Conservation (phyloP, 345 rosid species). For the Ailanthus altissimus region DNA sequence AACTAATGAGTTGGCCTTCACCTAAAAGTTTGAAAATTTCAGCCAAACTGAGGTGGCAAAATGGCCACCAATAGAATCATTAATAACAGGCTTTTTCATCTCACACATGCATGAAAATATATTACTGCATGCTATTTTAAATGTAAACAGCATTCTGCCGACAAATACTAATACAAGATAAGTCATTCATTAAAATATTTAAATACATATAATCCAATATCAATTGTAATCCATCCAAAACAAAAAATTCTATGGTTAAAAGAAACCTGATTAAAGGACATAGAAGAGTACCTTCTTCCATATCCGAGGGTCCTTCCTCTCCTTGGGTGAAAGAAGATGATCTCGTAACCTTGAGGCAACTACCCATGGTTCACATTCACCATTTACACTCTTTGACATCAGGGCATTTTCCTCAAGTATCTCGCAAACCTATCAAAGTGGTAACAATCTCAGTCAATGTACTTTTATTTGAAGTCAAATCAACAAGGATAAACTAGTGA, state of each 20-base stretch:
- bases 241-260: not conserved
- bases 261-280: conserved; percentile 11
- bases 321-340: conserved; percentile 79
- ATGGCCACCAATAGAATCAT: not conserved
- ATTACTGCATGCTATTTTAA: not conserved
- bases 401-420: conserved; percentile 88
- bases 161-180: not conserved
- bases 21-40: not conserved
- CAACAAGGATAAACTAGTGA: not conserved
- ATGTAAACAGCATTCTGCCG: not conserved
- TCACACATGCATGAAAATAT: not conserved
- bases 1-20: conserved; percentile 2
- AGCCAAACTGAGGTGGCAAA: not conserved
- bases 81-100: not conserved
- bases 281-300: conserved; percentile 71
- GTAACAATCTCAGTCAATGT: conserved; percentile 1
- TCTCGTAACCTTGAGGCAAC: conserved; percentile 85
- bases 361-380: conserved; percentile 74
- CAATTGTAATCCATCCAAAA: not conserved
- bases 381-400: conserved; percentile 43
- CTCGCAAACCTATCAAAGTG: conserved; percentile 64
- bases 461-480: not conserved
- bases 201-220: not conserved
- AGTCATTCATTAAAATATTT: not conserved
- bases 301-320: conserved; percentile 73